Percentiles rank a stretch among this genome's conserved stretches.
Evolutionary conservation across 2,329 filamentous ascomycete genomes (phyloP).

Genomic region (Elsinoe fawcettii): DNA sequence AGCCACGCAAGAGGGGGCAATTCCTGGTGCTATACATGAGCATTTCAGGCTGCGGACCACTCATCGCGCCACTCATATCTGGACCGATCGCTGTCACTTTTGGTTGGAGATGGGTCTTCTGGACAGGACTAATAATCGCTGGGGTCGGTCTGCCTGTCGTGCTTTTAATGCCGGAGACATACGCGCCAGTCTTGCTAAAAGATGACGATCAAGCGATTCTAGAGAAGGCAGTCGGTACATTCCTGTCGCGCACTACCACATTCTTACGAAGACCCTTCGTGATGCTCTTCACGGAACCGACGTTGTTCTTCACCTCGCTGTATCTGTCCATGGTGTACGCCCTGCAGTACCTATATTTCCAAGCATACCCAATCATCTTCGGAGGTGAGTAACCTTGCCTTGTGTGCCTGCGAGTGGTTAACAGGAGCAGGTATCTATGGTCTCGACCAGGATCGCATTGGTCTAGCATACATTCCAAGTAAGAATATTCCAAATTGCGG

Average conservation of each 20-base stretch:
- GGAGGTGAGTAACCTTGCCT: constrained; percentile 18
- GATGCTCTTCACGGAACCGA: constrained; percentile 26
- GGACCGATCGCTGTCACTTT: constrained; percentile 28
- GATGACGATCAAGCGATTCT: constrained; percentile 22
- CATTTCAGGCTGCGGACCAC: neutral
- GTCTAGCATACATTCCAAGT: neutral
- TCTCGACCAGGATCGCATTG: neutral
- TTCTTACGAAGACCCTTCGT: constrained; percentile 20
- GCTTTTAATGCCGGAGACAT: constrained; percentile 51
- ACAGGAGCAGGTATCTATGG: neutral
- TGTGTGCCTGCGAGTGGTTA: neutral
- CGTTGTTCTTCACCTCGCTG: constrained; percentile 24
- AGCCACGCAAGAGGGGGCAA: neutral
- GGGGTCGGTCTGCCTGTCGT: constrained; percentile 53
- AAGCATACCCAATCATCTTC: constrained; percentile 40
- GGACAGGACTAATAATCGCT: constrained; percentile 62
- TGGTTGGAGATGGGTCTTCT: constrained; percentile 62
- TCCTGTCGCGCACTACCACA: neutral
- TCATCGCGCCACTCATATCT: constrained; percentile 22
- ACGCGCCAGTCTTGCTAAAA: constrained; percentile 36
- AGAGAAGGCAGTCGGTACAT: neutral
- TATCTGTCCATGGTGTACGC: constrained; percentile 28
- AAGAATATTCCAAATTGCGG: too few relatives aligned
- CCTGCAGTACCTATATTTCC: constrained; percentile 34
- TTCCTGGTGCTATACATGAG: neutral